Percentiles rank a stretch among this genome's conserved stretches.
These are phyloP conservation scores for Fomitopsis pulvina DNA, from an alignment of 768 basidiomycete species.

Conservation along the genomic window DNA sequence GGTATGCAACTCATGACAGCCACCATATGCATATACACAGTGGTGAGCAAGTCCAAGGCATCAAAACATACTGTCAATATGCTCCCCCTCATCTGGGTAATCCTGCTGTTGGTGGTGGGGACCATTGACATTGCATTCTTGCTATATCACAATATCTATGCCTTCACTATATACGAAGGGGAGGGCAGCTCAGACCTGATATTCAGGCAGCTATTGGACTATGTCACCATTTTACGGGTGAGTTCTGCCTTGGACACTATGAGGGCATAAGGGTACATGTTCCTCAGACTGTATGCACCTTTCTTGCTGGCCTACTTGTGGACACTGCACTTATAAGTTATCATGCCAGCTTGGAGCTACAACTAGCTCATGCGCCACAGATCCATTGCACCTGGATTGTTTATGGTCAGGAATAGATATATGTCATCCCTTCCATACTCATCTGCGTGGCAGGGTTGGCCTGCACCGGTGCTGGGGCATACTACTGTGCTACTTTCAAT, in stretches of 20 bases:
- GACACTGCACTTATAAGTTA: neutral
- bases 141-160: conserved; percentile 34
- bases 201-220: conserved; percentile 29
- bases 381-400: neutral
- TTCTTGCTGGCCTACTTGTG: neutral
- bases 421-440: neutral
- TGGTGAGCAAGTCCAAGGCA: neutral
- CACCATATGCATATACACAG: neutral
- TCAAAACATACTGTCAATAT: neutral
- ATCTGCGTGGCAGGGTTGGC: neutral
- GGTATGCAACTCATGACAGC: neutral
- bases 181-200: conserved; percentile 22
- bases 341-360: neutral
- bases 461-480: neutral
- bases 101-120: neutral
- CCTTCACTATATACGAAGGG: conserved; percentile 26
- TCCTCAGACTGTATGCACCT: neutral
- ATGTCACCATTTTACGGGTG: conserved; percentile 20
- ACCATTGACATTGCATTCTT: conserved; percentile 23
- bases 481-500: neutral
- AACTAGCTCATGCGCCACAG: neutral
- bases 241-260: neutral
- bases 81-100: neutral
- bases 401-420: neutral
- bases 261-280: neutral